A percentile compares a stretch with the other conserved stretches of the same genome.
Conservation (phyloP, 2,329 filamentous ascomycete species). For the Beauveria medogensis region DNA sequence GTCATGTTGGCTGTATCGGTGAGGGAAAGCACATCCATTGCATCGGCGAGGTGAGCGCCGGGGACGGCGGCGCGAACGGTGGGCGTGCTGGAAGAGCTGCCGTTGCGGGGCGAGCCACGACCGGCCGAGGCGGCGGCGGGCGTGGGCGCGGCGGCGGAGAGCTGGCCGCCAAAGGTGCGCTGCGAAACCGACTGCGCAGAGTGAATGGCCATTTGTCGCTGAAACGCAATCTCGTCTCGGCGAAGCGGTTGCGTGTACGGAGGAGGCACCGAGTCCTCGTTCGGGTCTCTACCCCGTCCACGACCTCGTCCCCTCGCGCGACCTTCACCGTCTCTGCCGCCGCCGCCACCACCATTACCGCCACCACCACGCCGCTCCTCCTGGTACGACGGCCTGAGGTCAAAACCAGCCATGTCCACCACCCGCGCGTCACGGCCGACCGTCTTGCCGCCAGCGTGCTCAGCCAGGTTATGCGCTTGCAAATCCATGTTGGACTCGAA, state of each 20-base stretch:
- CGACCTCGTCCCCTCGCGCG: conserved; percentile 29
- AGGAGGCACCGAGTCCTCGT: conserved; percentile 67
- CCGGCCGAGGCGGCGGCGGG: conserved; percentile 15
- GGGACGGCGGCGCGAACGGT: conserved; percentile 16
- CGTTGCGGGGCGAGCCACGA: conserved; percentile 14
- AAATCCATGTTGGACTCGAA: conserved; percentile 93
- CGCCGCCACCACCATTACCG: conserved; percentile 28
- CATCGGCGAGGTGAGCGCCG: conserved; percentile 18
- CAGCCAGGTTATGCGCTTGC: conserved; percentile 82
- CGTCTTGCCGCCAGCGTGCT: conserved; percentile 79
- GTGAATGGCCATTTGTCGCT: conserved; percentile 86
- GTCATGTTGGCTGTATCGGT: conserved; percentile 46
- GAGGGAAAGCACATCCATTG: conserved; percentile 45
- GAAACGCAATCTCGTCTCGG: conserved; percentile 83
- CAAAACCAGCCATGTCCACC: conserved; percentile 83
- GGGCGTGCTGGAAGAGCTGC: conserved; percentile 15
- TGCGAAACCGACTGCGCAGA: conserved; percentile 73
- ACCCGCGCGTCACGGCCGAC: conserved; percentile 72
- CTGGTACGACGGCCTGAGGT: conserved; percentile 66
- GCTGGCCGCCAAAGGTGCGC: conserved; percentile 76
- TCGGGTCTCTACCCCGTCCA: conserved; percentile 72
- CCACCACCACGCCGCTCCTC: conserved; percentile 47
- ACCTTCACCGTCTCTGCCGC: conserved; percentile 30
- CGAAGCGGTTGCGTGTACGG: conserved; percentile 74
- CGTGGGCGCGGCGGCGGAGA: conserved; percentile 42